Evolutionary conservation across 169 alveolate species (phyloP), one percentile per base, ranked within the genome.

Genomic region (Pseudocohnilembus persalinus): DNA sequence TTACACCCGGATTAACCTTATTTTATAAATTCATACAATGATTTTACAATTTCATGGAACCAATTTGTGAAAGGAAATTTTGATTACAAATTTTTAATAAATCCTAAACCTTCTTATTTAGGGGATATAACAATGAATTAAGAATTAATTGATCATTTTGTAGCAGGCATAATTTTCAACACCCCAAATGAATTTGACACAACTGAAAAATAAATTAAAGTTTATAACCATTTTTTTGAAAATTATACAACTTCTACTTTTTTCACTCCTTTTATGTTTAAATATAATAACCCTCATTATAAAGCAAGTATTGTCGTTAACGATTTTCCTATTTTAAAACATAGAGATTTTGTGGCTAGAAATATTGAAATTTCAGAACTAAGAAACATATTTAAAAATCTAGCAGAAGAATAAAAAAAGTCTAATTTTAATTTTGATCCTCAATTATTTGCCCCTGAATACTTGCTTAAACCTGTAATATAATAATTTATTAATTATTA

Each of bases 11-110:
- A 79, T 29, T 34, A 34, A 75, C 84, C 84, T 15, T 79, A 79
- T 79, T 79, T 79, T 79, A 79, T 79, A 16, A 35, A 73, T 26
- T 49, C 84, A 1, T 29, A 79, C 16, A 63, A 29, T 63, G 32
- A 79, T 28, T 79, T 79, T 29, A n/a, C n/a, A 0, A 15, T 35
- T 16, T 74, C 84, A 0, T 79, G 84, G 84, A 49, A 49, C 4
- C 31, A 72, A 11, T 79, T 79, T 79, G 84, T 79, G 15, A 79
- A 79, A 20, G 84, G 84, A 27, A 79, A 63, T 49, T 79, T 79
- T 29, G 84, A 79, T 28, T 79, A 79, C 64, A 79, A 79, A 64
- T 79, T 79, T 63, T 79, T 34, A 34, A 33, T 63, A 79, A 79
- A 79, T 79, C 84, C 84, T 26, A 72, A 79, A 34, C 84, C 84